Evolutionary conservation across 257 asterid genomes (phyloP), one percentile per base, ranked within the genome.

Genomic region (Solanum phureja): DNA sequence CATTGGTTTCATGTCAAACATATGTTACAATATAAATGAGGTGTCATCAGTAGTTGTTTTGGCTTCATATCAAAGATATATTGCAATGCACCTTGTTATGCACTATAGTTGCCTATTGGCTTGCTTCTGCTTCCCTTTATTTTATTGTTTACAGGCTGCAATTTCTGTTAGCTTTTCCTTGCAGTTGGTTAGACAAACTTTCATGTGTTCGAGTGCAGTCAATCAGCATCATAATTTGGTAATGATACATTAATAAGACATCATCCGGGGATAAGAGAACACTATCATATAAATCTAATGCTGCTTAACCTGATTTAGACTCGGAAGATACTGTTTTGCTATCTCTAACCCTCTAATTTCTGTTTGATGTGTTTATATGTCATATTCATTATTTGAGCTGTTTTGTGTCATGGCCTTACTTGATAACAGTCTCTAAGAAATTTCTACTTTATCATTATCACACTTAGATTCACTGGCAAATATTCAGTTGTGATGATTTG

Each of bases 1-100:
- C 31, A 10, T 37, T 75, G 19, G 83, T 35, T 75, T 75, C 83
- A 21, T 21, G 33, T 75, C 56, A 75, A 34, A 19, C 81, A 34
- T 73, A 73, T 73, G 27, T 73, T 73, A 73, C 81, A 73, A 73
- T 87, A 84, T 85, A 68, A 46, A 85, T 64, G 88, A 68, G 44
- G 87, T 42, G 83, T n/a, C 77, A 79, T 66, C 40, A 34, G 87
- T 84, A 5, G 24, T 79, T 77, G 27, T 79, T 79, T 27, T 46
- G 24, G 66, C 24, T 79, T 79, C 85, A 79, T 44, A 79, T 44
- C 24, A 24, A 24, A 49, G 27, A 44, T 44, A 79, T 79, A 44
- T 18, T 46, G 27, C 66, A 27, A 29, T 46, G 85, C 68, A 79
- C 85, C 85, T 46, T 79, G 66, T 79, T 79, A 16, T 79, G 85